A percentile compares a stretch with the other conserved stretches of the same genome.
Conservation (phyloP, 345 rosid genomes). For the Brassica incana region DNA sequence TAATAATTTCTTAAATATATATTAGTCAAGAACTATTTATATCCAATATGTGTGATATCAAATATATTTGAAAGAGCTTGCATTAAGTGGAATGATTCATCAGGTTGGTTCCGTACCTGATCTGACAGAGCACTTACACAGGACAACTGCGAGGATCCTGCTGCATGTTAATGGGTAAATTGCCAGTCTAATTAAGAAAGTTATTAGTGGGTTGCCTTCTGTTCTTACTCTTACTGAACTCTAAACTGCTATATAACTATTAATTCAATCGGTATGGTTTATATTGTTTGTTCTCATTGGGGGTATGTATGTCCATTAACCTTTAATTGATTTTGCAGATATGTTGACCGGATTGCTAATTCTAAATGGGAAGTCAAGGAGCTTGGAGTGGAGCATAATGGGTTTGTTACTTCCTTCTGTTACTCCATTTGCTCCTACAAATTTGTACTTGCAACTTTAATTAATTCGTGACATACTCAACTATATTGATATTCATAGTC, state of each 20-base stretch:
- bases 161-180: conserved; percentile 94
- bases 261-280: background rate
- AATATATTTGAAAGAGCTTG: conserved; percentile 19
- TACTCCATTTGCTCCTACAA: background rate
- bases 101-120: conserved; percentile 94
- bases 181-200: background rate
- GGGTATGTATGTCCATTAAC: conserved; percentile 13
- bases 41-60: conserved; percentile 18
- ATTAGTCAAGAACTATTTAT: conserved; percentile 8
- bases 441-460: background rate
- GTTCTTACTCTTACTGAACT: conserved; percentile 9
- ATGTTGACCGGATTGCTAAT: conserved; percentile 88
- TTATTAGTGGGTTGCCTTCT: conserved; percentile 8
- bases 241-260: conserved; percentile 3
- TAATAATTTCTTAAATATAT: background rate
- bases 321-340: conserved; percentile 52
- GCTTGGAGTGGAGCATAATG: conserved; percentile 95
- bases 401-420: conserved; percentile 57
- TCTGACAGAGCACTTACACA: conserved; percentile 74
- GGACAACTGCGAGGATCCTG: conserved; percentile 82
- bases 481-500: background rate
- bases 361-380: conserved; percentile 98
- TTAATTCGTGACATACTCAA: background rate
- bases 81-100: conserved; percentile 34
- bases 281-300: background rate